Conservation (phyloP, 257 asterid genomes). For the Sherardia arvensis region DNA sequence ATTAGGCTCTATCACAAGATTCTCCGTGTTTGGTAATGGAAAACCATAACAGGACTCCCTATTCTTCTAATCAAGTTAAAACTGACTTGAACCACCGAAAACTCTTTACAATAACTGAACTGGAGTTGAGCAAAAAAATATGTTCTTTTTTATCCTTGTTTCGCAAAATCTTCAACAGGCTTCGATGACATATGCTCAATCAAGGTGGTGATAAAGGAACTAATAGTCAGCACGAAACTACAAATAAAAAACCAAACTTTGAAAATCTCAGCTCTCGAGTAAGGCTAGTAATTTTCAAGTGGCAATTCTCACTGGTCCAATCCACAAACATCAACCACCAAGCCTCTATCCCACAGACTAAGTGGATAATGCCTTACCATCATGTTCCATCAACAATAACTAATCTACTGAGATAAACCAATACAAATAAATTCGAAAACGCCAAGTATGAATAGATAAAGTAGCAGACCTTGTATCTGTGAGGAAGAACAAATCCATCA, state of each 20-base stretch:
- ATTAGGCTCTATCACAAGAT: not conserved
- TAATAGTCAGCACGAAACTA: not conserved
- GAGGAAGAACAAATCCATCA: slow-evolving; percentile 77
- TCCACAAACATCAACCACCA: not conserved
- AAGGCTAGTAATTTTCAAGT: not conserved
- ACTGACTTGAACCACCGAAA: not conserved
- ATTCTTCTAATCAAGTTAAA: not conserved
- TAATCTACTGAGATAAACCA: not conserved
- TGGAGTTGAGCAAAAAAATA: not conserved
- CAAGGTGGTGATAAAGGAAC: not conserved
- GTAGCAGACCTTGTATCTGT: slow-evolving; percentile 56
- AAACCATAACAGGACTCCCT: not conserved
- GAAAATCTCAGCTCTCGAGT: not conserved
- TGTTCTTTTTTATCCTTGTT: too few relatives aligned
- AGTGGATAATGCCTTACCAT: not conserved
- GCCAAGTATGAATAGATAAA: slow-evolving; percentile 5
- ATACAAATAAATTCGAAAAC: not conserved
- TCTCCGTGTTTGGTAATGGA: not conserved
- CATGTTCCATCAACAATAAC: not conserved
- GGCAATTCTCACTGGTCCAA: not conserved
- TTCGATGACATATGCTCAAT: not conserved
- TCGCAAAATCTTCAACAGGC: not conserved
- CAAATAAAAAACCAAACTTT: not conserved
- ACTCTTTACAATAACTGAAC: not conserved
- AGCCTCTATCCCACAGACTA: not conserved